Evolutionary conservation across 1,284 basidiomycete species (phyloP).

Genomic region (Kwoniella shivajii): DNA sequence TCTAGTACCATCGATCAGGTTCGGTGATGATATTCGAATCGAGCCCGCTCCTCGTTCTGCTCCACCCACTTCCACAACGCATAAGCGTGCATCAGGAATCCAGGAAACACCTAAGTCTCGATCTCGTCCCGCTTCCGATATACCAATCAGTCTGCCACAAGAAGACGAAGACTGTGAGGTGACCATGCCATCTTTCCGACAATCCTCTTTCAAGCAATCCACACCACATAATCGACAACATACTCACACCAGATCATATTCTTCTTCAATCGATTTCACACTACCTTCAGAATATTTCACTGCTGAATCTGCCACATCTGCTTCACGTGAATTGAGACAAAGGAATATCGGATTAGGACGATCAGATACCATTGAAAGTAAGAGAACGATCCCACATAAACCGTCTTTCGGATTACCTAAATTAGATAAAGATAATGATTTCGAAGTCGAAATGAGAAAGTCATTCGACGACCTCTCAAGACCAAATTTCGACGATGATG

Average conservation of each 20-base stretch:
- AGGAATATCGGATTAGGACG: not conserved
- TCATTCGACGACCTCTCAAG: constrained; percentile 24
- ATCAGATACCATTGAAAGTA: not conserved
- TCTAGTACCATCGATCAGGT: constrained; percentile 28
- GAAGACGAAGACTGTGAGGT: constrained; percentile 5
- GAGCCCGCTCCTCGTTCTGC: constrained; percentile 17
- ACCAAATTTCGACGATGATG: constrained; percentile 1
- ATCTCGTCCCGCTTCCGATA: not conserved
- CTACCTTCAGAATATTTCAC: constrained; percentile 21
- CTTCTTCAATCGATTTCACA: constrained; percentile 30
- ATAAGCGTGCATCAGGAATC: not conserved
- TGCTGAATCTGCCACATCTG: constrained; percentile 11
- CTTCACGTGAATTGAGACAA: constrained; percentile 9
- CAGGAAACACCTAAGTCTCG: not conserved
- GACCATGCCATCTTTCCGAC: constrained; percentile 17
- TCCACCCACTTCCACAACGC: not conserved
- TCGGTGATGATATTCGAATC: constrained; percentile 23
- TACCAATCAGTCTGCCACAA: not conserved
- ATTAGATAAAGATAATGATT: constrained; percentile 17
- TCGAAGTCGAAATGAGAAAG: constrained; percentile 28
- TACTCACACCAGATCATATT: constrained; percentile 18
- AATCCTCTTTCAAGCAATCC: constrained; percentile 9
- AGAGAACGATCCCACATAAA: constrained; percentile 27
- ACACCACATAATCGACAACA: constrained; percentile 6
- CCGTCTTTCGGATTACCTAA: constrained; percentile 28